Percentiles rank a stretch among this genome's conserved stretches.
phyloP scores from a whole-genome alignment of 2,329 filamentous ascomycete genomes.

The Cladophialophora exuberans region DNA sequence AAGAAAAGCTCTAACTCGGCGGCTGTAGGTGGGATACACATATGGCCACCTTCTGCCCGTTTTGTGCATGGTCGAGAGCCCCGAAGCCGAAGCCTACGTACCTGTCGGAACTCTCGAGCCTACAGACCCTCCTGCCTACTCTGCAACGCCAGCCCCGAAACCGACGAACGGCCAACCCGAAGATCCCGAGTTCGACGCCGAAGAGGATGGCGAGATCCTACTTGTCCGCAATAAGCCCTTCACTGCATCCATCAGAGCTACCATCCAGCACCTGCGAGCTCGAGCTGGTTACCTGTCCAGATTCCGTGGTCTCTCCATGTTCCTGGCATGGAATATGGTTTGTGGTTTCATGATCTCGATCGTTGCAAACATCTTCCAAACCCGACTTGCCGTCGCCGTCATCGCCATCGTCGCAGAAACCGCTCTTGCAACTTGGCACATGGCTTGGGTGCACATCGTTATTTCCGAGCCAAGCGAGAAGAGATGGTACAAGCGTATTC shows the following conservation, averaged over 20 bases:
- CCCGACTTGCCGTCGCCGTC: conserved; percentile 52
- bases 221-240: conserved; percentile 60
- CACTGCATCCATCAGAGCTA: conserved; percentile 62
- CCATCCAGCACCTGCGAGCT: conserved; percentile 63
- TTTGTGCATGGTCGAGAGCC: conserved; percentile 67
- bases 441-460: conserved; percentile 84
- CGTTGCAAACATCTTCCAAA: conserved; percentile 49
- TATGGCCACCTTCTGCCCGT: conserved; percentile 63
- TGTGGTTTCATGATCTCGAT: conserved; percentile 49
- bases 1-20: conserved; percentile 2
- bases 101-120: conserved; percentile 49
- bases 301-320: conserved; percentile 68
- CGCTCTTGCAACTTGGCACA: conserved; percentile 67
- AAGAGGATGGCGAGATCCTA: conserved; percentile 50
- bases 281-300: conserved; percentile 66
- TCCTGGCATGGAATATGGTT: conserved; percentile 52
- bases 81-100: conserved; percentile 56
- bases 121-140: conserved; percentile 37
- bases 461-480: conserved; percentile 70
- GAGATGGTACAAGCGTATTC: conserved; percentile 71
- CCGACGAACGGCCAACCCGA: conserved; percentile 25
- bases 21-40: conserved; percentile 54
- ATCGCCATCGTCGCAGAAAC: conserved; percentile 63
- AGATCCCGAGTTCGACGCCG: conserved; percentile 31
- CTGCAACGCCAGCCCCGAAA: conserved; percentile 35